Evolutionary conservation across 441 rosid genomes (phyloP), one percentile per base, ranked within the genome.

Genomic region (Isatis lusitanica): DNA sequence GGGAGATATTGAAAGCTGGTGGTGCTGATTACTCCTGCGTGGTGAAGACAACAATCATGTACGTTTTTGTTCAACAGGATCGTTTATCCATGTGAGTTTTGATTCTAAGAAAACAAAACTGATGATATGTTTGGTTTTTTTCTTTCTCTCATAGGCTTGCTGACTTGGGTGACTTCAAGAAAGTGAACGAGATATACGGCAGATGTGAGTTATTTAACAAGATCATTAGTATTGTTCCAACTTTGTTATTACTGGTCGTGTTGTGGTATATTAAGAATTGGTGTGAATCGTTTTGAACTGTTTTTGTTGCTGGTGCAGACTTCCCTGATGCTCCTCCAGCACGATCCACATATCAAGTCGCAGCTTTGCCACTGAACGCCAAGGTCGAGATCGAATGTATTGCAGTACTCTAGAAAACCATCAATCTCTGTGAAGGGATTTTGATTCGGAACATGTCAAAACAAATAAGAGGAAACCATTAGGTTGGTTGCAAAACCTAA

Each of bases 21-120:
- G 94, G 95, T 57, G 88, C 84, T 68, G 88, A 85, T 82, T 91
- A 90, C 78, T 85, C 92, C 71, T 84, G 83, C 0, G 95, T 91
- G 56, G 95, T 95, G 61, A 95, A 95, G 88, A 95, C 97, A 58
- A 95, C 97, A 10, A 95, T 93, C 65, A 83, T 93, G 98, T 91
- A 84, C 30, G 35, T 21, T 48, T 28, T 47, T 73, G 38, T 40
- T 10, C 40, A 42, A 43, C 11, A 64, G 5, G 2, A 28, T 44
- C 51, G 70, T 31, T 8, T 61, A 61, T 63, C 36, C n/a, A 10
- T 52, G 5, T 24, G 28, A 66, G 11, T 53, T 61, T 8, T 31
- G 11, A 53, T 53, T 39, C 52, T 68, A 13, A 7, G 43, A 31
- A 68, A 24, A 18, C 5, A 40, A 21, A 47, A 18, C 9, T 12